Evolutionary conservation across 1,284 basidiomycete genomes (phyloP).

Genomic region (Sporisorium sorghi): DNA sequence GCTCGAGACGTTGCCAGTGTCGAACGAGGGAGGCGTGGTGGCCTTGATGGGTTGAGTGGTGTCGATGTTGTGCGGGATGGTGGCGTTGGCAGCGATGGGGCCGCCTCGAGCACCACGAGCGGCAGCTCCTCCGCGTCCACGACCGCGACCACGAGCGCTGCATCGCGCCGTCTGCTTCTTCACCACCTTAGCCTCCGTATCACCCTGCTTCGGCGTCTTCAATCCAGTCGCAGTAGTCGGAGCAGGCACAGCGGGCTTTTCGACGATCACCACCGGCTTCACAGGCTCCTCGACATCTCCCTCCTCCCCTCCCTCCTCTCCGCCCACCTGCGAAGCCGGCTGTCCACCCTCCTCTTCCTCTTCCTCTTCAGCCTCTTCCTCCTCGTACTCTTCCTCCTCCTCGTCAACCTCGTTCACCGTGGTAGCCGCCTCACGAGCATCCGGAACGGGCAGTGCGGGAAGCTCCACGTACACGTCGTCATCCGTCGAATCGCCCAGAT

Average conservation of each 20-base stretch:
- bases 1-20: no score
- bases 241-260: background rate
- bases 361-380: background rate
- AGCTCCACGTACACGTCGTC: slow-evolving; percentile 13
- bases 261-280: background rate
- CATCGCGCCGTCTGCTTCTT: slow-evolving; percentile 7
- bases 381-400: background rate
- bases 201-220: background rate
- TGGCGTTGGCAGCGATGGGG: background rate
- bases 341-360: background rate
- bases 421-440: background rate
- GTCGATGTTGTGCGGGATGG: background rate
- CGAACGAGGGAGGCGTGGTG: background rate
- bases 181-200: no score
- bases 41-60: background rate
- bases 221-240: background rate
- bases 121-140: slow-evolving; percentile 2
- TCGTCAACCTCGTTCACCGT: background rate
- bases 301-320: background rate
- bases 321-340: background rate
- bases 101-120: background rate
- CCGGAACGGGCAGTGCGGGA: background rate
- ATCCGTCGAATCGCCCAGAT: slow-evolving; percentile 17
- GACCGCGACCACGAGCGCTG: slow-evolving; percentile 9
- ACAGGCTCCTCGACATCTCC: background rate